A percentile compares a stretch with the other conserved stretches of the same genome.
These are phyloP conservation scores for Phyllosticta ampelicida DNA, from an alignment of 2,329 filamentous ascomycete species.

Conservation along the genomic window DNA sequence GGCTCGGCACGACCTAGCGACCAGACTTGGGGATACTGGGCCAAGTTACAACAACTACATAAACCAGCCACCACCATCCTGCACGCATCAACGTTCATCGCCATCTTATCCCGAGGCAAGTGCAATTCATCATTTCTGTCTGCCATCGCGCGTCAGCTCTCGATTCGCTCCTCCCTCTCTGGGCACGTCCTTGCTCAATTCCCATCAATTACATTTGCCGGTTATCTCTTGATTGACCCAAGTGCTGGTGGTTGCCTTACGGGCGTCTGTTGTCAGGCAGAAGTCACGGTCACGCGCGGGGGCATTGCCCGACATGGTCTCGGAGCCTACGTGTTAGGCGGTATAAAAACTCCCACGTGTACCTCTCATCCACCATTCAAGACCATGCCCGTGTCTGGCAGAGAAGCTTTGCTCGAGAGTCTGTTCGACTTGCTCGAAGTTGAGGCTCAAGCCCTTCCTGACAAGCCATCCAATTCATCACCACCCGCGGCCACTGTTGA, in stretches of 20 bases:
- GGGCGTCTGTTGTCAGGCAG: neutral
- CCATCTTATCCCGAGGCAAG: neutral
- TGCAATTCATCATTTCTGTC: neutral
- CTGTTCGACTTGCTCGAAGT: neutral
- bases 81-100: neutral
- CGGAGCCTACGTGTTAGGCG: neutral
- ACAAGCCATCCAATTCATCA: neutral
- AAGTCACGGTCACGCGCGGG: neutral
- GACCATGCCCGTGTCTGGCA: neutral
- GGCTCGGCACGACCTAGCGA: too few relatives aligned
- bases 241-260: neutral
- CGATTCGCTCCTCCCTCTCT: neutral
- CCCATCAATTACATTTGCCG: neutral
- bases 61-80: neutral
- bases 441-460: neutral
- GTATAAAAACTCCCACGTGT: neutral
- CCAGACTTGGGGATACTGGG: too few relatives aligned
- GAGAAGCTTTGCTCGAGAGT: neutral
- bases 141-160: neutral
- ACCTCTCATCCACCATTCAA: neutral
- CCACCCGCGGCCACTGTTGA: neutral
- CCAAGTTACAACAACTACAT: too few relatives aligned
- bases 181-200: neutral
- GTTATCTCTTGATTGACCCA: neutral
- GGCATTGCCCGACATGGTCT: neutral